Percentiles rank a stretch among this genome's conserved stretches.
phyloP scores from a whole-genome alignment of 2,329 filamentous ascomycete genomes.

The Fusarium tanahbumbuense region DNA sequence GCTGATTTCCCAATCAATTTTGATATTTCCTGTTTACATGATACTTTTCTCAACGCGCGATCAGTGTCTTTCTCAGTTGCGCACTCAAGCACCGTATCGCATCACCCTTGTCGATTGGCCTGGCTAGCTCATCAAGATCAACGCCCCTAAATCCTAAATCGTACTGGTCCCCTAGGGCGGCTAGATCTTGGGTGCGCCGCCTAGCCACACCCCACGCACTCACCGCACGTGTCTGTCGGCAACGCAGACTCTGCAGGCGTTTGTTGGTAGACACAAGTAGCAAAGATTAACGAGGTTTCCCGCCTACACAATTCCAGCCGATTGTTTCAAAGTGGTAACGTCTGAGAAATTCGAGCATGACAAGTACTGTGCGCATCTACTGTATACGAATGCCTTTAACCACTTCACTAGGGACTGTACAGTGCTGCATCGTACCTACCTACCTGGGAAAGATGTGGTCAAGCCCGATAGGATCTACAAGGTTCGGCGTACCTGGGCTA shows the following conservation, averaged over 20 bases:
- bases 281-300: constrained; percentile 30
- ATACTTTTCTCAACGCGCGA: background rate
- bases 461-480: constrained; percentile 13
- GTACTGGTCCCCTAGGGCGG: constrained; percentile 21
- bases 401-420: background rate
- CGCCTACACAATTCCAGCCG: constrained; percentile 16
- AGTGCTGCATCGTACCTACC: background rate
- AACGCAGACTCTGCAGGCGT: constrained; percentile 7
- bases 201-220: constrained; percentile 8
- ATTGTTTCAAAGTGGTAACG: constrained; percentile 30
- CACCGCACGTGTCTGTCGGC: constrained; percentile 28
- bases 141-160: constrained; percentile 29
- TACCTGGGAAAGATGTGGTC: constrained; percentile 3
- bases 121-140: constrained; percentile 27
- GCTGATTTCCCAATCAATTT: background rate
- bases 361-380: constrained; percentile 6
- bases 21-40: background rate
- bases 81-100: background rate
- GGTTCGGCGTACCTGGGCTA: constrained; percentile 8
- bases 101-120: constrained; percentile 23
- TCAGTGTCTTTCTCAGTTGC: background rate
- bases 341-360: constrained; percentile 11
- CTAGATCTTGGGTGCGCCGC: constrained; percentile 31
- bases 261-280: constrained; percentile 29
- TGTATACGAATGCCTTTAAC: background rate